phyloP scores from a whole-genome alignment of 1,139 yeast species.

The Tardiomyces depauwii region DNA sequence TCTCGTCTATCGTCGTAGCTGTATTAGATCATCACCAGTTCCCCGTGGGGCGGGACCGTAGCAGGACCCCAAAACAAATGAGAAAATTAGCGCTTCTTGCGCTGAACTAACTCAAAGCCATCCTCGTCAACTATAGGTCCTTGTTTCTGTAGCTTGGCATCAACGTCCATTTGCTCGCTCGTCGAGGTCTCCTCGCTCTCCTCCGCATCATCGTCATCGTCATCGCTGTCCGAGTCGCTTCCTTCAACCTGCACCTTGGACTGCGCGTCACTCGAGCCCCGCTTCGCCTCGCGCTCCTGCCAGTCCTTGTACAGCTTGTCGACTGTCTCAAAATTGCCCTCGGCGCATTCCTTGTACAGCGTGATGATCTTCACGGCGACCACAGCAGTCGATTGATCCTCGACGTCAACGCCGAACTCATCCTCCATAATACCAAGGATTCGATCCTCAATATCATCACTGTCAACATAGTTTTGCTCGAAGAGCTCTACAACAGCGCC shows the following conservation, averaged over 20 bases:
- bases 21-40: not conserved
- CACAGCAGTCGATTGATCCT: conserved; percentile 76
- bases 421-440: conserved; percentile 84
- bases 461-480: conserved; percentile 45
- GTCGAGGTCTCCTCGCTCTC: conserved; percentile 27
- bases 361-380: conserved; percentile 58
- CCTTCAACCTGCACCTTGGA: conserved; percentile 30
- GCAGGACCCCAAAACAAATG: not conserved
- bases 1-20: not conserved
- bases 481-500: conserved; percentile 76
- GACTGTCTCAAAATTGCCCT: conserved; percentile 40
- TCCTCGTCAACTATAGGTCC: conserved; percentile 79
- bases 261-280: conserved; percentile 26
- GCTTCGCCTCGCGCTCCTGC: conserved; percentile 39
- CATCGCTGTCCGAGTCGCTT: conserved; percentile 34
- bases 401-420: conserved; percentile 81
- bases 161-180: conserved; percentile 14
- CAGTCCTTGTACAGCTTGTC: conserved; percentile 52
- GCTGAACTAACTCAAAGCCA: conserved; percentile 82
- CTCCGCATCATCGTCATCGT: conserved; percentile 32
- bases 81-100: conserved; percentile 22
- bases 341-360: conserved; percentile 52
- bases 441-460: conserved; percentile 74
- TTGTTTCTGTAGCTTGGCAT: conserved; percentile 22
- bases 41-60: too few species aligned